A percentile compares a stretch with the other conserved stretches of the same genome.
phyloP scores from a whole-genome alignment of 2,329 filamentous ascomycete genomes.

The Colletotrichum tamarilloi region DNA sequence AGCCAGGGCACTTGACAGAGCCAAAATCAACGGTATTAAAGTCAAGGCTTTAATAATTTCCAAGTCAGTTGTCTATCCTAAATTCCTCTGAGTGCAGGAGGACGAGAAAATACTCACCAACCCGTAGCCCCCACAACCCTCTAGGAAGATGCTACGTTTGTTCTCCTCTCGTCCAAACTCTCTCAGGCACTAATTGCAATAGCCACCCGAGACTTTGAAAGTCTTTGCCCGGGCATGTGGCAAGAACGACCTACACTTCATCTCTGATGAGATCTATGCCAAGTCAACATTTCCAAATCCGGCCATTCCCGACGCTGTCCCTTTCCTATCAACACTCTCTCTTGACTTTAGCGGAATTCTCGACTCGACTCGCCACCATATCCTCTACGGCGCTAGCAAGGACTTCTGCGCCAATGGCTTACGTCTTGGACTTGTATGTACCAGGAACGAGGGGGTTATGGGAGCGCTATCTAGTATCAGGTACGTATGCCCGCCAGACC shows the following conservation, averaged over 20 bases:
- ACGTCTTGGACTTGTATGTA: slow-evolving; percentile 48
- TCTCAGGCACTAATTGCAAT: slow-evolving; percentile 7
- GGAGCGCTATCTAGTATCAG: slow-evolving; percentile 27
- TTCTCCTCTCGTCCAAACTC: slow-evolving; percentile 22
- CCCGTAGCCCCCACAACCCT: slow-evolving; percentile 45
- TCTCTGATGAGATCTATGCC: slow-evolving; percentile 61
- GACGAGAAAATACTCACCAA: not conserved
- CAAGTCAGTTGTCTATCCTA: slow-evolving; percentile 22
- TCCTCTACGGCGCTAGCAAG: slow-evolving; percentile 44
- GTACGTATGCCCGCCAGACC: not conserved
- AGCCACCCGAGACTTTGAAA: slow-evolving; percentile 39
- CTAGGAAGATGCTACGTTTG: slow-evolving; percentile 44
- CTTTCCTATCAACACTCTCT: slow-evolving; percentile 50
- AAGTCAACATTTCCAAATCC: slow-evolving; percentile 53
- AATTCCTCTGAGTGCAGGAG: slow-evolving; percentile 3
- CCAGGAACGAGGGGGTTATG: slow-evolving; percentile 25
- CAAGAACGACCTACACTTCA: slow-evolving; percentile 53
- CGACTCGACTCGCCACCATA: slow-evolving; percentile 52
- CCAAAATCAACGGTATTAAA: slow-evolving; percentile 22
- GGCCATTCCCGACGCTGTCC: slow-evolving; percentile 41
- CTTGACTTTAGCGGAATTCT: slow-evolving; percentile 46
- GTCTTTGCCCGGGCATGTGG: slow-evolving; percentile 52
- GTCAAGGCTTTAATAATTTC: slow-evolving; percentile 29
- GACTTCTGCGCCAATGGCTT: slow-evolving; percentile 59
- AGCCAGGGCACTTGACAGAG: slow-evolving; percentile 30